These are phyloP conservation scores for Chrysanthemum lavandulifolium DNA, from an alignment of 129 eudicot species.

Conservation along the genomic window DNA sequence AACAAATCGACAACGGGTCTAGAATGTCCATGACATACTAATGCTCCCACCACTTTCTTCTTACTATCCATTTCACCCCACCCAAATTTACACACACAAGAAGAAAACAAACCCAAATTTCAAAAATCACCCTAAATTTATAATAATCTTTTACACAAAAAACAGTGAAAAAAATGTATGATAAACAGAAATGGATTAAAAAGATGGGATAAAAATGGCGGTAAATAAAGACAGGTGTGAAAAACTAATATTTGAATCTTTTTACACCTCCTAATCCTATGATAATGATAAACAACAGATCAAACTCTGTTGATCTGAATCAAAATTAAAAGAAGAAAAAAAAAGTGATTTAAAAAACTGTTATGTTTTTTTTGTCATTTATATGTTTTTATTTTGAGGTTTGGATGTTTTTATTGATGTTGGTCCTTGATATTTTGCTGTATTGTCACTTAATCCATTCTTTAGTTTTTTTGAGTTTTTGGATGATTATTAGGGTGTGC, in stretches of 20 bases:
- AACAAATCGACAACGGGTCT: slow-evolving; percentile 75
- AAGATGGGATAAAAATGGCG: slow-evolving; percentile 30
- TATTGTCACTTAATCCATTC: neutral
- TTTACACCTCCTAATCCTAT: no score
- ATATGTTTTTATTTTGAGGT: slow-evolving; percentile 13
- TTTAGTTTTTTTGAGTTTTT: neutral
- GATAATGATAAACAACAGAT: no score
- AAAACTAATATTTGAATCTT: no score
- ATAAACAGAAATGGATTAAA: slow-evolving; percentile 13
- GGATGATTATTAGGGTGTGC: neutral
- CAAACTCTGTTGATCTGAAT: no score
- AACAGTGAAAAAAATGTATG: no score
- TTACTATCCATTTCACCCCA: slow-evolving; percentile 39
- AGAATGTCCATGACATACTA: slow-evolving; percentile 75
- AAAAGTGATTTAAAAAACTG: no score
- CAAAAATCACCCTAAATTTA: no score
- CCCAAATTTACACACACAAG: no score
- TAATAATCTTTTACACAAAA: no score
- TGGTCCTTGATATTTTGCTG: slow-evolving; percentile 18
- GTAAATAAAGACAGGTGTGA: slow-evolving; percentile 31
- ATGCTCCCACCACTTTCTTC: slow-evolving; percentile 62
- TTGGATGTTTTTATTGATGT: neutral
- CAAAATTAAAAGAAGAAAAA: no score
- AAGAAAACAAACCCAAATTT: no score
- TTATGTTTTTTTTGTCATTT: slow-evolving; percentile 20